Evolutionary conservation across 1,139 yeast species (phyloP), one percentile per base, ranked within the genome.

Genomic region (Candida sp.): DNA sequence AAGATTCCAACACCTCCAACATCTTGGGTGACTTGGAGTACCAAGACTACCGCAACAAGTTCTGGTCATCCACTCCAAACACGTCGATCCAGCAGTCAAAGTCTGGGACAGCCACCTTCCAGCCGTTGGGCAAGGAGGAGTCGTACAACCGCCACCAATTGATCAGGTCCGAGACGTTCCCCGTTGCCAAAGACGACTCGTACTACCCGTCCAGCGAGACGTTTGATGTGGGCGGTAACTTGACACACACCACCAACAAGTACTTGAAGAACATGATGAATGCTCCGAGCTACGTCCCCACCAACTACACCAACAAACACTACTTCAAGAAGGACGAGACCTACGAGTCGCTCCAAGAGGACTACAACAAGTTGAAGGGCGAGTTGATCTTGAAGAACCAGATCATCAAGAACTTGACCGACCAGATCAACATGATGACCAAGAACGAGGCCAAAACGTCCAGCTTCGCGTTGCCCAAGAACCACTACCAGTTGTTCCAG

Each of bases 401-500:
- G 53, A 67, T 72, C 31, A 71, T 74, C 45, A 65, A 65, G 49
- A 72, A 71, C 50, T 64, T 75, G 45, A 66, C 70, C 2, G 73
- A 70, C 40, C 75, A 70, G 51, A 52, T 70, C 45, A 61, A 59
- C 30, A 35, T 58, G 12, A 50, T 59, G 35, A 61, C 59, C 40
- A 59, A 57, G 27, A 37, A 56, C 23, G 62, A 58, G 43, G 35
- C 55, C n/a, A 55, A 54, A 45, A 51, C 26, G 22, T 17, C 49
- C 12, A 47, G 46, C 3, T 54, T 61, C 49, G 68, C 65, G 45
- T 59, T 78, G 40, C 83, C 83, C 1, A 68, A 68, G 43, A 78
- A 77, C 50, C 79, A 80, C 54, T 76, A 72, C 58, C 77, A 77
- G 51, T 59, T 81, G 42, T 83, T 80, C 59, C 72, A 72, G 53